These are phyloP conservation scores for Aspergillus fijiensis DNA, from an alignment of 2,329 filamentous ascomycete genomes.

Conservation along the genomic window DNA sequence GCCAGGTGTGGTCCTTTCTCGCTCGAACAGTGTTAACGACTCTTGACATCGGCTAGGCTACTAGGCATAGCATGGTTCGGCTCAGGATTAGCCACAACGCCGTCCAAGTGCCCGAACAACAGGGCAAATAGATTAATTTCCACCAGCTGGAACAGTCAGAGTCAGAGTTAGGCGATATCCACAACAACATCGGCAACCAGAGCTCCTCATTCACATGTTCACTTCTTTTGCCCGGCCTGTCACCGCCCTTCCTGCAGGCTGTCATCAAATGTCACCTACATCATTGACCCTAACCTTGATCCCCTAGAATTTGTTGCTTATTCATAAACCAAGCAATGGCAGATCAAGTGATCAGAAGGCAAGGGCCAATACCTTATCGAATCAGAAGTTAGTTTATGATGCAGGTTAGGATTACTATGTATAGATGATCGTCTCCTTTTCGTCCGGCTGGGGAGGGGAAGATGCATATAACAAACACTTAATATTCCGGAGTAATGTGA, in stretches of 20 bases:
- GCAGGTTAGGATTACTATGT: conserved; percentile 7
- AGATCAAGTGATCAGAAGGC: conserved; percentile 16
- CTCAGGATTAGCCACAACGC: neutral
- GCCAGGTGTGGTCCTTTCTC: too few species aligned
- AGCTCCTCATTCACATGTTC: neutral
- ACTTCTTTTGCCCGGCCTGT: neutral
- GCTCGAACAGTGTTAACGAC: too few species aligned
- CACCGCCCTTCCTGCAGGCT: too few species aligned
- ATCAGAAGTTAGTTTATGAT: neutral
- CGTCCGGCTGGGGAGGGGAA: neutral
- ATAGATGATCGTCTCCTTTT: conserved; percentile 10
- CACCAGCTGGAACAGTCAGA: neutral
- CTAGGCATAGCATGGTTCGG: conserved; percentile 7
- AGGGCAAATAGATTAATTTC: neutral
- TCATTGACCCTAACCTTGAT: too few species aligned
- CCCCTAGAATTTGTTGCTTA: neutral
- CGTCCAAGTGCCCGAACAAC: neutral
- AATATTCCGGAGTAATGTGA: neutral
- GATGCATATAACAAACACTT: conserved; percentile 4
- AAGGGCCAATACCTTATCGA: neutral
- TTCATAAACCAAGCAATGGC: conserved; percentile 6
- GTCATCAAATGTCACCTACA: too few species aligned
- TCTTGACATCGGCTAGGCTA: neutral
- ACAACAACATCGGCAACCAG: neutral
- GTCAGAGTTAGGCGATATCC: neutral